Base-by-base conservation (phyloP, 192 early-diverging fungal genomes). In the Radiomyces spectabilis region DNA sequence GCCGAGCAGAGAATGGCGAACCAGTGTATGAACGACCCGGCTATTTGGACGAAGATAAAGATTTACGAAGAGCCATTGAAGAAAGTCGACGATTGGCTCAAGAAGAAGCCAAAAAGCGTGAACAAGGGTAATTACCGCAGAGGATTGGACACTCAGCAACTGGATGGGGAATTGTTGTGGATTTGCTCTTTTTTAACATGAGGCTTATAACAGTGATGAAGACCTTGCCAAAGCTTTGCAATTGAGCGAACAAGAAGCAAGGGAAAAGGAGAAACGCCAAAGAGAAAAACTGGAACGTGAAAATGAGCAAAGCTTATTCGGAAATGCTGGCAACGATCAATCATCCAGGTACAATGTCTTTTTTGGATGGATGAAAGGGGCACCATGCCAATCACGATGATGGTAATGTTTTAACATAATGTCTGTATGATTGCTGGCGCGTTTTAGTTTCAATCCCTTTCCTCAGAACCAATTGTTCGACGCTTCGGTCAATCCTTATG, bases 51-150 rank as follows among this genome's bases (percentile, higher is more conserved):
- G 94, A 95, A 30, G 94, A 95, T 25, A 57, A 66, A 30, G 91
- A 95, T 27, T 68, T 94, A 31, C 79, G 84, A 41, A 69, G 66
- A 40, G 95, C 95, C 3, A 67, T 94, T 24, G 94, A 90, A 46
- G 89, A 89, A 52, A 91, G 88, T 60, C 83, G 81, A 58, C 77
- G 81, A 40, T 74, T 76, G 29, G 86, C 90, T 1, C 57, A 51
- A 12, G 66, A 75, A 55, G 56, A 66, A 44, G 74, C 71, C 18
- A 65, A 57, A 31, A 68, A 40, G 19, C 19, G 66, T 31, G 54
- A 53, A 38, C 29, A 53, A 40, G 41, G 50, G 62, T 57, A 64
- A 57, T 6, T 19, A 5, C 5, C n/a, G 5, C 39, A 24, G 19
- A 44, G n/a, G 44, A 42, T 43, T 30, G 38, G 41, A 44, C 29